These are phyloP conservation scores for Aciculosporium take DNA, from an alignment of 2,329 filamentous ascomycete genomes.

Conservation along the genomic window DNA sequence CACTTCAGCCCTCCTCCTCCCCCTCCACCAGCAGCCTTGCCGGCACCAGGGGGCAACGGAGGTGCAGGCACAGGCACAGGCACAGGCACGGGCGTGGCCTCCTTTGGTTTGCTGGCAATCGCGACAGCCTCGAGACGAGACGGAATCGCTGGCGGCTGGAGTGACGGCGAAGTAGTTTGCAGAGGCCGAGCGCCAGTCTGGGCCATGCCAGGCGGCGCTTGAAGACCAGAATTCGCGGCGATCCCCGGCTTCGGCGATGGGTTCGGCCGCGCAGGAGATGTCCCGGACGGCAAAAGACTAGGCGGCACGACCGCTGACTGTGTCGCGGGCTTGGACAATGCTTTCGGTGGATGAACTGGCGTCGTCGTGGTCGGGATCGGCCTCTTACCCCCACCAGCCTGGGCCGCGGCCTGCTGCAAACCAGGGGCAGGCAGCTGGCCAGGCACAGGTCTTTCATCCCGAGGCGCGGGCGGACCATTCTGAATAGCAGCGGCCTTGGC, in stretches of 20 bases:
- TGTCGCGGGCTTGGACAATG: conserved; percentile 10
- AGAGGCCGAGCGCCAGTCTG: conserved; percentile 18
- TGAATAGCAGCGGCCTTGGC: conserved; percentile 22
- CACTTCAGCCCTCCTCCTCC: conserved; percentile 19
- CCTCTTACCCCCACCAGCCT: conserved; percentile 12
- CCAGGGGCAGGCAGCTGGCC: conserved; percentile 4
- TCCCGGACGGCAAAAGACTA: conserved; percentile 15
- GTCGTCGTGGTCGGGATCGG: conserved; percentile 17
- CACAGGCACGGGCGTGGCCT: conserved; percentile 9
- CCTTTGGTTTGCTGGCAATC: conserved; percentile 16
- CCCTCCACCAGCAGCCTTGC: neutral
- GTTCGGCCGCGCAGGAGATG: conserved; percentile 16
- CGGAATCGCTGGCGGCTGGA: conserved; percentile 18
- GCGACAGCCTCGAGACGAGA: conserved; percentile 18
- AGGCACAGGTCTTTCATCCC: conserved; percentile 15
- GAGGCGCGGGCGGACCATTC: conserved; percentile 17
- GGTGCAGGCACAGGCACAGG: conserved; percentile 4
- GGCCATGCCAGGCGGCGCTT: conserved; percentile 20
- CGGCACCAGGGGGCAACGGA: neutral
- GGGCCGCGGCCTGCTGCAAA: conserved; percentile 8
- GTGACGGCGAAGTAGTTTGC: conserved; percentile 18
- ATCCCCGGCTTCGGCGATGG: conserved; percentile 18
- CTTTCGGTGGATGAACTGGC: conserved; percentile 23
- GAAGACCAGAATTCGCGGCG: conserved; percentile 20
- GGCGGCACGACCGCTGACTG: conserved; percentile 16